Percentiles rank a stretch among this genome's conserved stretches.
phyloP scores from a whole-genome alignment of 208 protist species.

The Herpetomonas tarakana region DNA sequence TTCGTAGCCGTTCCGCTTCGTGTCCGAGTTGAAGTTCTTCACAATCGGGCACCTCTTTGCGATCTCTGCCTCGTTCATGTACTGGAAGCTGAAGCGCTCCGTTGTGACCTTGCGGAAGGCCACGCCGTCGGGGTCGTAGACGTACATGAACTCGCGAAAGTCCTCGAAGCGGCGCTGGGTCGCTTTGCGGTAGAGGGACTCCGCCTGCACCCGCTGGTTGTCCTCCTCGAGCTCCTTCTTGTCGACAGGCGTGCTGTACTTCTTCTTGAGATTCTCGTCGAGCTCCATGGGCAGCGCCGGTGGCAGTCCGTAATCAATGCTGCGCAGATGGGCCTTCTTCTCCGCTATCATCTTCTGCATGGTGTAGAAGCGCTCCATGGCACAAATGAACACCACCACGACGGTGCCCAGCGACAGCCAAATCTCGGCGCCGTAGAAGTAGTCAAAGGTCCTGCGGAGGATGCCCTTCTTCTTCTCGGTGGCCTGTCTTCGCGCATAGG shows the following conservation, averaged over 20 bases:
- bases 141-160: constrained; percentile 78
- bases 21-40: constrained; percentile 61
- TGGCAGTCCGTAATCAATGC: constrained; percentile 71
- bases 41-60: constrained; percentile 54
- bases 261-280: constrained; percentile 30
- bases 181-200: constrained; percentile 52
- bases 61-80: constrained; percentile 60
- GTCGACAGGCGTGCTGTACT: constrained; percentile 39
- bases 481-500: constrained; percentile 6
- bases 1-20: constrained; percentile 29
- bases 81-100: constrained; percentile 57
- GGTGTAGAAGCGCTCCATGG: constrained; percentile 49
- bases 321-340: constrained; percentile 35
- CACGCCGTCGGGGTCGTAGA: constrained; percentile 66
- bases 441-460: constrained; percentile 16
- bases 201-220: constrained; percentile 38
- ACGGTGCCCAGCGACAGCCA: constrained; percentile 38
- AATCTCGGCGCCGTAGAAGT: constrained; percentile 52
- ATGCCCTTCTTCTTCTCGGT: constrained; percentile 12
- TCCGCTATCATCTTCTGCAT: constrained; percentile 44
- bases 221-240: constrained; percentile 35
- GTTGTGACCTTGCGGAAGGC: constrained; percentile 47
- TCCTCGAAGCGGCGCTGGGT: constrained; percentile 74
- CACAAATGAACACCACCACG: constrained; percentile 38
- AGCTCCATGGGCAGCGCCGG: constrained; percentile 61